Evolutionary conservation across 257 asterid genomes (phyloP), one percentile per base, ranked within the genome.

Genomic region (Jacaranda copaia): DNA sequence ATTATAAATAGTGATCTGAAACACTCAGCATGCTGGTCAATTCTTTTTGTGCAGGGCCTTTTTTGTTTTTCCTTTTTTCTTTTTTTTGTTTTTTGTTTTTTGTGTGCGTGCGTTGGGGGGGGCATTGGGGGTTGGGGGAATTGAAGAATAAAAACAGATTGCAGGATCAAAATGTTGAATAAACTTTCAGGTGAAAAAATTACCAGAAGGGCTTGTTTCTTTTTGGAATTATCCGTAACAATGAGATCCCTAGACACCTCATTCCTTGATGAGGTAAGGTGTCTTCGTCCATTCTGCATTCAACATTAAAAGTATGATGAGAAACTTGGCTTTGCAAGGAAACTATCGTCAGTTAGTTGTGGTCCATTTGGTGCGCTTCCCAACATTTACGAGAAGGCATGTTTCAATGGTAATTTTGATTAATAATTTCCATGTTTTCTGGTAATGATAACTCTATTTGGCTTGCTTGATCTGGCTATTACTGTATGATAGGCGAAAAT

Each of bases 201-300:
- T 93, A 96, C 99, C 99, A 89, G 89, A 78, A 96, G 90, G 18
- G 94, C 93, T 85, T 92, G 98, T 81, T 96, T 96, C 94, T 85
- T 96, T 85, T 82, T 92, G 48, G 99, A 96, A 87, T 75, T 87
- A 75, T 81, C 89, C 6, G 93, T 89, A 62, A 93, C 99, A 7
- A 96, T 71, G 68, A 96, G 97, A 87, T 96, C 99, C 88, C 99
- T 93, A 46, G 98, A 96, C 39, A 96, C 97, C 87, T 96, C 99
- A 84, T 90, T 93, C 89, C 90, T 90, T 84, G 99, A 93, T 35
- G 97, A 96, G 68, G 90, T 92, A 74, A 96, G 96, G 83, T 91
- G 93, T 72, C 99, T 92, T 74, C 97, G 87, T 70, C 99, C 99
- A 74, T 96, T 96, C 99, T 96, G 97, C 86, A 87, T 13, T 73